These are phyloP conservation scores for Calonectria ilicicola DNA, from an alignment of 2,329 filamentous ascomycete genomes.

Conservation along the genomic window DNA sequence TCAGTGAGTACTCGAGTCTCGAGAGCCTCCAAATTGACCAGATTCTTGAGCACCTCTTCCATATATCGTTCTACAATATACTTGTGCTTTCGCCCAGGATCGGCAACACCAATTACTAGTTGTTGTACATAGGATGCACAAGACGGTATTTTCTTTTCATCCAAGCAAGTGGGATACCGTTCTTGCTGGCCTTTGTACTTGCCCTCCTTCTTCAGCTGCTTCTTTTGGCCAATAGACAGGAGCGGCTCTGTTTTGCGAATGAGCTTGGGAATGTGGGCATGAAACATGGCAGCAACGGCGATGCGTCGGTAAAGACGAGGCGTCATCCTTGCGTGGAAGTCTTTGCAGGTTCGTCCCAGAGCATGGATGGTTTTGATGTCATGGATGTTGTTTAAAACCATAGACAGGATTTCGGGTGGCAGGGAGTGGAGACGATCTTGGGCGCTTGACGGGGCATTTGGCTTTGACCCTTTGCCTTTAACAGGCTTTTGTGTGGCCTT, in stretches of 20 bases:
- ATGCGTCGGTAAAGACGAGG: constrained; percentile 32
- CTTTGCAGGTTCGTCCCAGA: constrained; percentile 32
- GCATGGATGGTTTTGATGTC: constrained; percentile 12
- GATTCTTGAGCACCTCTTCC: constrained; percentile 30
- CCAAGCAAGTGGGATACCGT: not conserved
- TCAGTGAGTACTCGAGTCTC: constrained; percentile 17
- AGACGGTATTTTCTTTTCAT: constrained; percentile 11
- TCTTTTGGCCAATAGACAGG: constrained; percentile 31
- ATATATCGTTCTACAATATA: constrained; percentile 30
- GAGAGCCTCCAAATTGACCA: constrained; percentile 30
- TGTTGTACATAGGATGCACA: constrained; percentile 24
- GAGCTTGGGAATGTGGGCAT: constrained; percentile 35
- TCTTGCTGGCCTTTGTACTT: constrained; percentile 35
- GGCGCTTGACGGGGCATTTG: not conserved
- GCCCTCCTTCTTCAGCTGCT: constrained; percentile 33
- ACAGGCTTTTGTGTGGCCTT: not conserved
- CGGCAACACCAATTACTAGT: constrained; percentile 10
- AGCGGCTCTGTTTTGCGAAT: constrained; percentile 33
- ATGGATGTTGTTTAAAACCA: not conserved
- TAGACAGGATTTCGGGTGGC: not conserved
- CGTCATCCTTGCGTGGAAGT: constrained; percentile 26
- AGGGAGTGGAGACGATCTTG: not conserved
- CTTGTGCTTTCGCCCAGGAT: constrained; percentile 28
- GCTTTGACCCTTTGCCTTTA: not conserved
- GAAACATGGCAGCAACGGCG: constrained; percentile 5